phyloP scores from a whole-genome alignment of 176 grass and related monocot genomes.

The Rhynchospora tenuis region DNA sequence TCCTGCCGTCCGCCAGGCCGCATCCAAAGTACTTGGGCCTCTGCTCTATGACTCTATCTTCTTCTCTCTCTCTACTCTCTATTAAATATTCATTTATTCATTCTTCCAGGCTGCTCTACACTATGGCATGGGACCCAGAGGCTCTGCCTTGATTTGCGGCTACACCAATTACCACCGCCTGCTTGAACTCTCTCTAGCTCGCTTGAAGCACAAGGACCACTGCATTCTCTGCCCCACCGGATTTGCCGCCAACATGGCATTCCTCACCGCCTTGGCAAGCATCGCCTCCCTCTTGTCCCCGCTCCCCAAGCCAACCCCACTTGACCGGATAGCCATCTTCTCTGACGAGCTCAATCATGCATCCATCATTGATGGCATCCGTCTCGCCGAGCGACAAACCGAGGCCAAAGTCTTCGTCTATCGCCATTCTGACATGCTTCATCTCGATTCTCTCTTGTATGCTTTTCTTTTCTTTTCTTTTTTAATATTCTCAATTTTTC shows the following conservation, averaged over 20 bases:
- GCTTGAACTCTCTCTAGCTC: conserved; percentile 64
- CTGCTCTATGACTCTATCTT: too few species aligned
- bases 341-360: conserved; percentile 92
- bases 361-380: conserved; percentile 89
- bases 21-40: conserved; percentile 47
- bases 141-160: conserved; percentile 70
- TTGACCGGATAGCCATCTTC: conserved; percentile 65
- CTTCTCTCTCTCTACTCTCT: too few species aligned
- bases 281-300: conserved; percentile 49
- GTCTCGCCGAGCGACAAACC: conserved; percentile 49
- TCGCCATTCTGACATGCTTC: conserved; percentile 65
- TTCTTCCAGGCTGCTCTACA: conserved; percentile 56
- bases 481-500: neutral
- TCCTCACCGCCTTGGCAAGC: conserved; percentile 68
- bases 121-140: conserved; percentile 88
- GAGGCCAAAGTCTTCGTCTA: conserved; percentile 73
- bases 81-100: neutral
- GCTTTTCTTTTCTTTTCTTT: conserved; percentile 17
- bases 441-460: conserved; percentile 82
- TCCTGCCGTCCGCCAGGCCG: conserved; percentile 52
- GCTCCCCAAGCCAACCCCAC: conserved; percentile 31
- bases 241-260: conserved; percentile 81
- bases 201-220: conserved; percentile 68
- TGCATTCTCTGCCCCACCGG: conserved; percentile 87
- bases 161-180: conserved; percentile 66